These are phyloP conservation scores for Dryadomyces quercivorus DNA, from an alignment of 2,329 filamentous ascomycete genomes.

Conservation along the genomic window DNA sequence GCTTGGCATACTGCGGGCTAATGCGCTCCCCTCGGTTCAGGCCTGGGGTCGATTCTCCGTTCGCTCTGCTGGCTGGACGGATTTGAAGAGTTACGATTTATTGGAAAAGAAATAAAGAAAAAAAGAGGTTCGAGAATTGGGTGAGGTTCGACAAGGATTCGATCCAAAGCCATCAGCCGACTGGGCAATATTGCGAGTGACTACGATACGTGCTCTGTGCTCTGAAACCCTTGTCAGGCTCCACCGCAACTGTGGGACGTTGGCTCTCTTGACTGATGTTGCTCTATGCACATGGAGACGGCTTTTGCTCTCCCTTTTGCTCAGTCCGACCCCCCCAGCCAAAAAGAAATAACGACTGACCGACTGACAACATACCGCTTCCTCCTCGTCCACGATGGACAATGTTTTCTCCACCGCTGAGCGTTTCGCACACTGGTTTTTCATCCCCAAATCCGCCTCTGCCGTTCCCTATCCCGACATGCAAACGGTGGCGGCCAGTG, in stretches of 20 bases:
- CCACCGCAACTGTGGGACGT: neutral
- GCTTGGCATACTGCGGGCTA: neutral
- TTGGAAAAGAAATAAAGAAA: neutral
- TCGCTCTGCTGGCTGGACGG: no score
- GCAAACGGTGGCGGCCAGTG: constrained; percentile 7
- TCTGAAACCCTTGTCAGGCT: neutral
- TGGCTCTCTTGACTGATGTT: neutral
- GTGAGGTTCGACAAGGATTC: neutral
- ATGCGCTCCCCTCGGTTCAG: neutral
- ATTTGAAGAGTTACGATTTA: no score
- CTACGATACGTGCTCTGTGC: neutral
- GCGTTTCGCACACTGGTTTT: neutral
- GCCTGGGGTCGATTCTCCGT: neutral
- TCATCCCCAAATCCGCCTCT: neutral
- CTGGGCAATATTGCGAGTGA: neutral
- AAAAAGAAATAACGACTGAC: neutral
- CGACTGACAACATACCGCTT: neutral
- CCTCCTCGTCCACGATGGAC: neutral
- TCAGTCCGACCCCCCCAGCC: neutral
- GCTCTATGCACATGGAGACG: neutral
- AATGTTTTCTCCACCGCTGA: neutral
- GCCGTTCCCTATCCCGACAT: constrained; percentile 1
- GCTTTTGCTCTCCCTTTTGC: neutral
- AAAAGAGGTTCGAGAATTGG: neutral
- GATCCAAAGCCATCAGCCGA: neutral